Evolutionary conservation across 2,329 filamentous ascomycete genomes (phyloP).

Genomic region (Colletotrichum nymphaeae): DNA sequence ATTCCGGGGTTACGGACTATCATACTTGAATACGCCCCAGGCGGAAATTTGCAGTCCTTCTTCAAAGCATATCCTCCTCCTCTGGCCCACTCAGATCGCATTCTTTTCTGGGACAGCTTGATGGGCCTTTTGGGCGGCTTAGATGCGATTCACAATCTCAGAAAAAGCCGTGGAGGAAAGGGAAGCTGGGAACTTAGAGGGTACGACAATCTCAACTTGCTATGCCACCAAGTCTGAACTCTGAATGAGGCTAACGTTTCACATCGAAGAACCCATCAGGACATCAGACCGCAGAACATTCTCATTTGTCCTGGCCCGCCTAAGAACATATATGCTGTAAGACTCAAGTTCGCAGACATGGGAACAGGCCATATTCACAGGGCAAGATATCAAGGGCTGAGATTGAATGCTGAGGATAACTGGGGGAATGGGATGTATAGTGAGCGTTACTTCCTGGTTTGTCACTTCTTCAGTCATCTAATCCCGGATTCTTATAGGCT

Average conservation of each 20-base stretch:
- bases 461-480: not conserved
- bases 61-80: not conserved
- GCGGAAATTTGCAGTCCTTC: not conserved
- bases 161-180: not conserved
- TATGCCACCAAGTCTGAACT: not conserved
- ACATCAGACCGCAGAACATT: slow-evolving; percentile 13
- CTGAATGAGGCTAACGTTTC: not conserved
- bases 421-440: slow-evolving; percentile 14
- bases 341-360: slow-evolving; percentile 16
- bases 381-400: not conserved
- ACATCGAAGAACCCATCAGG: slow-evolving; percentile 1
- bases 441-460: not conserved
- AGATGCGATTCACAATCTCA: not conserved
- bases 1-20: not conserved
- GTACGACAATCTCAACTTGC: not conserved
- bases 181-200: not conserved
- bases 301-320: not conserved
- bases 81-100: not conserved
- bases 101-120: not conserved
- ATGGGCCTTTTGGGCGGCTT: not conserved
- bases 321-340: not conserved
- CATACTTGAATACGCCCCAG: not conserved
- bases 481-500: not conserved
- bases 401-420: not conserved
- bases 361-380: not conserved